Evolutionary conservation across 2,329 filamentous ascomycete species (phyloP), one percentile per base, ranked within the genome.

Genomic region (Cercospora zeina): DNA sequence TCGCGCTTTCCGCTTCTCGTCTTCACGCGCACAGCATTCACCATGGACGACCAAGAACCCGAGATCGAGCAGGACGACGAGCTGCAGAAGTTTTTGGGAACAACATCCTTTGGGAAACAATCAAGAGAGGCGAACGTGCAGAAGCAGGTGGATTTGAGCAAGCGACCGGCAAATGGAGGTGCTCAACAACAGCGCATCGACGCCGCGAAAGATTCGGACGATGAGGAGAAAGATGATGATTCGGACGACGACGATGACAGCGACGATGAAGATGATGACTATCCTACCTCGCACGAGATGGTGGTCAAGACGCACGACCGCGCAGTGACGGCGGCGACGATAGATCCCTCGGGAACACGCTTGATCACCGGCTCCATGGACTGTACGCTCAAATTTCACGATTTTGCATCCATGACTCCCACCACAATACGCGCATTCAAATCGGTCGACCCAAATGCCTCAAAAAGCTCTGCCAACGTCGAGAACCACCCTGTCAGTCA

Each of bases 351-450:
- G 0, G 95, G 95, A 10, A 88, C 88, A 51, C 86, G 95, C 69
- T 80, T 99, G 73, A 87, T 93, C 53, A 95, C 91, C n/a, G 93
- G 90, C 21, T 97, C 93, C 4, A 89, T 89, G 64, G 95, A 99
- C 77, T 96, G 92, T 76, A 90, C 87, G 1, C 80, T 97, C 71
- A 97, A 97, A 74, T 82, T 99, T 16, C 92, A 97, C 78, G 93
- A 99, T 74, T 96, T 99, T 75, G 87, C 93, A 2, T 90, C 93
- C 51, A 96, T 99, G 89, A 97, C 93, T 0, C 91, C 93, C 1
- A 95, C 92, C 4, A 97, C 95, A 0, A 84, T 99, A 56, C 89
- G 93, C 70, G 91, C 95, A 0, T 99, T 99, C 82, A 92, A 91
- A 72, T 93, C 88, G 8, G 83, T 97, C 53, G 93, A 99, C 73